A percentile compares a stretch with the other conserved stretches of the same genome.
These are phyloP conservation scores for Penicillium decumbens DNA, from an alignment of 2,329 filamentous ascomycete genomes.

Conservation along the genomic window DNA sequence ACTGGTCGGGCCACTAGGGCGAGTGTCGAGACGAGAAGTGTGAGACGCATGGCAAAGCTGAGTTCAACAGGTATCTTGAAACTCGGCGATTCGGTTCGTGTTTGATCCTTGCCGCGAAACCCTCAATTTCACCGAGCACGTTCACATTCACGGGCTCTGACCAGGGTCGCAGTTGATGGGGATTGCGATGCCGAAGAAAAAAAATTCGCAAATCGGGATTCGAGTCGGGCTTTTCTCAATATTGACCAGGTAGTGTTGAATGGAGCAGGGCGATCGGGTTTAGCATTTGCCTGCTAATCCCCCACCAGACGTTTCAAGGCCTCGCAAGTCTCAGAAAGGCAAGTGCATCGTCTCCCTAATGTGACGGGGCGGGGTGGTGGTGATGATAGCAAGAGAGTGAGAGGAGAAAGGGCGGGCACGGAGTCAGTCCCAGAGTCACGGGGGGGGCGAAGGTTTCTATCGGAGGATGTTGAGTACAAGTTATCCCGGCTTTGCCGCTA, in stretches of 20 bases:
- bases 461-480: constrained; percentile 9
- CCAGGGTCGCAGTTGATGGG: not conserved
- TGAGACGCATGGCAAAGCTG: constrained; percentile 20
- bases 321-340: constrained; percentile 3
- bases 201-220: not conserved
- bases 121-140: not conserved
- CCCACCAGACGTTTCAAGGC: constrained; percentile 11
- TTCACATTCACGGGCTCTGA: not conserved
- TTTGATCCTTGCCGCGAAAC: not conserved
- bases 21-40: constrained; percentile 19
- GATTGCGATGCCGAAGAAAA: not conserved
- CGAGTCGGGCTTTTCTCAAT: not conserved
- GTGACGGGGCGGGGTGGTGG: constrained; percentile 3
- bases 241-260: not conserved
- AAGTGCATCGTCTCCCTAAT: constrained; percentile 10
- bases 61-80: not conserved
- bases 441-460: constrained; percentile 11
- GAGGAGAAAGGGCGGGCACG: constrained; percentile 11
- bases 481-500: constrained; percentile 20
- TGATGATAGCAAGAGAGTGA: constrained; percentile 3
- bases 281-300: constrained; percentile 6
- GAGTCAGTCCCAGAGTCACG: constrained; percentile 11
- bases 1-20: constrained; percentile 27
- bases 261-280: not conserved
- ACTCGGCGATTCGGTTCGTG: not conserved